Percentiles rank a stretch among this genome's conserved stretches.
phyloP scores from a whole-genome alignment of 257 asterid genomes.

The Agastache rugosa region DNA sequence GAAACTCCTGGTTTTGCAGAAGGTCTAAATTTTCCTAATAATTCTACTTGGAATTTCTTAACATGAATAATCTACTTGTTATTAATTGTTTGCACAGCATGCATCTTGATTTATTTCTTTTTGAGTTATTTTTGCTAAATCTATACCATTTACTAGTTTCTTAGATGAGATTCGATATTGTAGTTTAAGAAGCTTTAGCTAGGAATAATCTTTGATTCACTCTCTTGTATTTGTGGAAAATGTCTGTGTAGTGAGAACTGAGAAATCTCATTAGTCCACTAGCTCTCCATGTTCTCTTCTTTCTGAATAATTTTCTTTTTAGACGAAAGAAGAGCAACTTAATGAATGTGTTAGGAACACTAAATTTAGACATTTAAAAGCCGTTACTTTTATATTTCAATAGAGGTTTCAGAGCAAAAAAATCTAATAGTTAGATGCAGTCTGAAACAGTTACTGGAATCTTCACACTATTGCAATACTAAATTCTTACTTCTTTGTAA shows the following conservation, averaged over 20 bases:
- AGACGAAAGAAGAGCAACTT: not conserved
- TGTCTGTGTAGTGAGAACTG: not conserved
- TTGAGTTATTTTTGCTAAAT: constrained; percentile 8
- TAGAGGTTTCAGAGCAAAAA: not conserved
- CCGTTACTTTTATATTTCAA: not conserved
- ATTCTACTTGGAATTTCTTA: not conserved
- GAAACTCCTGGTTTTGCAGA: constrained; percentile 93
- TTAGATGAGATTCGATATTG: not conserved
- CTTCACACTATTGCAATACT: not conserved
- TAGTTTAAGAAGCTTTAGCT: not conserved
- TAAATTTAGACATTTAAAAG: not conserved
- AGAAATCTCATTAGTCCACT: too few relatives aligned
- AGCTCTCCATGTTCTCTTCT: not conserved
- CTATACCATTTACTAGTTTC: not conserved
- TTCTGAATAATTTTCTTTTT: not conserved
- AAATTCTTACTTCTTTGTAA: not conserved
- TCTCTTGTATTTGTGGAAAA: not conserved
- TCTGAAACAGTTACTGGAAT: not conserved
- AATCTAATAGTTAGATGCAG: not conserved
- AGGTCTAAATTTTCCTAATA: constrained; percentile 49
- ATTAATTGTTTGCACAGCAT: not conserved
- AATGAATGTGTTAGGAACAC: not conserved
- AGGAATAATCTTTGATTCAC: not conserved
- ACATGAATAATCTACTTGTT: not conserved
- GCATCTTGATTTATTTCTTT: not conserved